phyloP scores from a whole-genome alignment of 2,329 filamentous ascomycete genomes.

The Pseudocercospora fuligena region DNA sequence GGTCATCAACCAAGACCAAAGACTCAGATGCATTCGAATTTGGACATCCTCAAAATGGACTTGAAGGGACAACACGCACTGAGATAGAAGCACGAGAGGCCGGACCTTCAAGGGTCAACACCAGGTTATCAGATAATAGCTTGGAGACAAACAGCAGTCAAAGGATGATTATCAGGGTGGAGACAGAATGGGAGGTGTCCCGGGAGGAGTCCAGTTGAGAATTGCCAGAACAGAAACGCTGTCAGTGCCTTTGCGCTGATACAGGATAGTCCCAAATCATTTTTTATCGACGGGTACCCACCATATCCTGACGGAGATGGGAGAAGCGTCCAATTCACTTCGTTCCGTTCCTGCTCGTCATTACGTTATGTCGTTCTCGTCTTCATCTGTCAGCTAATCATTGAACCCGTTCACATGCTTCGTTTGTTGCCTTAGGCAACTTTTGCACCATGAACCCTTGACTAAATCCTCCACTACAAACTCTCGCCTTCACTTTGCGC shows the following conservation, averaged over 20 bases:
- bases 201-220: slow-evolving; percentile 1
- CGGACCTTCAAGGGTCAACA: slow-evolving; percentile 1
- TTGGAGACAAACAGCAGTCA: slow-evolving; percentile 12
- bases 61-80: slow-evolving; percentile 12
- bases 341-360: neutral
- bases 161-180: slow-evolving; percentile 21
- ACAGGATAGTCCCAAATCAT: no score
- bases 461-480: neutral
- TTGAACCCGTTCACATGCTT: neutral
- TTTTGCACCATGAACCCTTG: neutral
- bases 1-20: neutral
- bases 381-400: neutral
- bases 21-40: slow-evolving; percentile 16
- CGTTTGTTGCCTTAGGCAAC: neutral
- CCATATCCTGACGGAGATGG: no score
- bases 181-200: slow-evolving; percentile 13
- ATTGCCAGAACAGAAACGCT: neutral
- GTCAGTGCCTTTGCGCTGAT: neutral
- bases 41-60: neutral
- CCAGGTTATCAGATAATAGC: slow-evolving; percentile 9
- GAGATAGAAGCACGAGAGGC: slow-evolving; percentile 16
- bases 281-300: no score
- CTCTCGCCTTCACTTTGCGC: no score
- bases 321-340: no score
- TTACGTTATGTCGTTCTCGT: neutral